Percentiles rank a stretch among this genome's conserved stretches.
Evolutionary conservation across 768 basidiomycete species (phyloP).

Genomic region (Pleurotus citrinopileatus): DNA sequence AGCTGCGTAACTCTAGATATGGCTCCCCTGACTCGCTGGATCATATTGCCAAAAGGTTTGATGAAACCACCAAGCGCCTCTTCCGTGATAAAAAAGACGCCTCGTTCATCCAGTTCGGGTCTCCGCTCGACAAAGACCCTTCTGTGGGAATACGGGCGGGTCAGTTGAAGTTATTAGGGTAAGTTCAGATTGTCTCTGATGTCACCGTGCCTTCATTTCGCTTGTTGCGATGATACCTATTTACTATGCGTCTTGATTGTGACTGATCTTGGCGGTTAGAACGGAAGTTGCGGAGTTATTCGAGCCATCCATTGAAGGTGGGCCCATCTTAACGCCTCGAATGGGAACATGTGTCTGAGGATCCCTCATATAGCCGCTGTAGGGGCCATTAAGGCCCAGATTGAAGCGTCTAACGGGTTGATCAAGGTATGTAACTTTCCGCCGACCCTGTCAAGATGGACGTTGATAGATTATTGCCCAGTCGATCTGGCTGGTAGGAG

Average conservation of each 20-base stretch:
- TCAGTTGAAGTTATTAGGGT: constrained; percentile 72
- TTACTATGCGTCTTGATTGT: background rate
- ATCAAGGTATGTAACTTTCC: constrained; percentile 46
- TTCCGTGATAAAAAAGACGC: constrained; percentile 67
- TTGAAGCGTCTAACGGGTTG: constrained; percentile 62
- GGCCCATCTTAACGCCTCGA: background rate
- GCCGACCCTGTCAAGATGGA: background rate
- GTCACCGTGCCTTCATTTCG: background rate
- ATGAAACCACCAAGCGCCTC: constrained; percentile 78
- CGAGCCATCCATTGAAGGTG: constrained; percentile 71
- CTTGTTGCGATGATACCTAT: background rate
- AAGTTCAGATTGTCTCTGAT: constrained; percentile 15
- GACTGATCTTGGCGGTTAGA: constrained; percentile 17
- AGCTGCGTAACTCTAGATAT: constrained; percentile 71
- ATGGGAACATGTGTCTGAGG: background rate
- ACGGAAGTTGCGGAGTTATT: constrained; percentile 67
- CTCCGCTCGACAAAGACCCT: constrained; percentile 72
- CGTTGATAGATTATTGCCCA: constrained; percentile 22
- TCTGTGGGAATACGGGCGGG: constrained; percentile 70
- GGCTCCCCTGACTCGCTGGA: constrained; percentile 69
- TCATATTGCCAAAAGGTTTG: constrained; percentile 77
- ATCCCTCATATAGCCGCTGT: constrained; percentile 44
- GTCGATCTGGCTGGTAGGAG: constrained; percentile 84
- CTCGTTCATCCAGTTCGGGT: constrained; percentile 76
- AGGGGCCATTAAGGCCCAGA: constrained; percentile 65